Evolutionary conservation across 805 yeast species (phyloP).

Genomic region (Wickerhamomyces xylosicus): DNA sequence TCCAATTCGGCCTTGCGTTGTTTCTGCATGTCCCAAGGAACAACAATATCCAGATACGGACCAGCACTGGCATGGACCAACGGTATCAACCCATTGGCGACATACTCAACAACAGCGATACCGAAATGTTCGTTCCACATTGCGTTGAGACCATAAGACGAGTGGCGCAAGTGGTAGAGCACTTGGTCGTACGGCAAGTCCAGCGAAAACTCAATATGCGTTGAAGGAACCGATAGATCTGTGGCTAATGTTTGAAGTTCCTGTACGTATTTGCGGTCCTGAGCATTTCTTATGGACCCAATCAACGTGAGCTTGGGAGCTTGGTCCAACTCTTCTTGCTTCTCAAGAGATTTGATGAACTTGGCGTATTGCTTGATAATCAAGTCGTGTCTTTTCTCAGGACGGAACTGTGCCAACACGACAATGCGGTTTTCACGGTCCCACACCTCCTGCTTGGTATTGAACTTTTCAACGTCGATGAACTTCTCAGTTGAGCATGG

Average conservation of each 20-base stretch:
- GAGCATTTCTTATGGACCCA: conserved; percentile 72
- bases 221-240: conserved; percentile 30
- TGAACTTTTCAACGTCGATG: conserved; percentile 14
- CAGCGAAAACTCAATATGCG: conserved; percentile 42
- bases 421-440: conserved; percentile 26
- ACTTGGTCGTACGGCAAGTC: conserved; percentile 69
- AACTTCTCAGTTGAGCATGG: conserved; percentile 73
- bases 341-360: conserved; percentile 23
- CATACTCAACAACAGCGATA: conserved; percentile 89
- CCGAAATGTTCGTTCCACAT: conserved; percentile 99
- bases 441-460: conserved; percentile 9
- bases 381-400: conserved; percentile 83
- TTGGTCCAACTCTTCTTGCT: conserved; percentile 1
- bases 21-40: conserved; percentile 31
- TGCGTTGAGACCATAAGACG: conserved; percentile 78
- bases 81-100: conserved; percentile 80
- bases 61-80: conserved; percentile 94
- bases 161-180: conserved; percentile 36
- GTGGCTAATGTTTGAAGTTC: conserved; percentile 34
- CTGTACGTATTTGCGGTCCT: conserved; percentile 52
- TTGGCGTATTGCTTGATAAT: conserved; percentile 53
- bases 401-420: conserved; percentile 81
- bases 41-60: conserved; percentile 79
- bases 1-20: conserved; percentile 4
- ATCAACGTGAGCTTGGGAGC: conserved; percentile 58